phyloP scores from a whole-genome alignment of 2,329 filamentous ascomycete genomes.

The Exophiala alcalophila region DNA sequence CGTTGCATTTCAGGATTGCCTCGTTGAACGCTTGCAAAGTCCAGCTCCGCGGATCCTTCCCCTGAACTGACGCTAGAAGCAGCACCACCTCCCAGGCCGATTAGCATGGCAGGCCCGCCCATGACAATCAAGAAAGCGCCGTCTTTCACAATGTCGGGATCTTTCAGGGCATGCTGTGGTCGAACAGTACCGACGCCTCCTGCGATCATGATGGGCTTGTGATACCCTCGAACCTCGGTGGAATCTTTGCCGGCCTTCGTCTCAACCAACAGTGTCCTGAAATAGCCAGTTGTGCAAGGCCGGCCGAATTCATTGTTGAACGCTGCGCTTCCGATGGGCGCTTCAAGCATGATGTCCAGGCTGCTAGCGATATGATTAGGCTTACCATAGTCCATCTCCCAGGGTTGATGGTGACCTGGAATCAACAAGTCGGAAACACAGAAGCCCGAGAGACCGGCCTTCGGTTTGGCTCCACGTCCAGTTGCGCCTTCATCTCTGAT shows the following conservation, averaged over 20 bases:
- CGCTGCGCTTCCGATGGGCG: constrained; percentile 86
- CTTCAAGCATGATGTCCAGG: constrained; percentile 96
- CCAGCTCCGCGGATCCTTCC: constrained; percentile 84
- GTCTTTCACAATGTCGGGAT: constrained; percentile 71
- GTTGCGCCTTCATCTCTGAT: constrained; percentile 95
- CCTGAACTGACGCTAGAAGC: constrained; percentile 87
- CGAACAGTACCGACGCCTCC: constrained; percentile 91
- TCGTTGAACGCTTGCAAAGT: constrained; percentile 95
- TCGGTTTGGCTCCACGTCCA: constrained; percentile 85
- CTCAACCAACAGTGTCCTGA: constrained; percentile 79
- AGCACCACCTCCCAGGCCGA: constrained; percentile 91
- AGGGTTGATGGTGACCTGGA: constrained; percentile 75
- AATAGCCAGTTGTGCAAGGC: constrained; percentile 83
- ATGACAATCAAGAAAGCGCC: constrained; percentile 92
- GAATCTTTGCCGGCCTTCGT: constrained; percentile 59
- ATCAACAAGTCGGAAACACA: constrained; percentile 93
- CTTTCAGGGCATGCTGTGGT: constrained; percentile 86
- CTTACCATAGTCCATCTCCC: constrained; percentile 81
- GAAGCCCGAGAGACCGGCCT: constrained; percentile 87
- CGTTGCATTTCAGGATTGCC: constrained; percentile 96
- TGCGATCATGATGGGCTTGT: constrained; percentile 98
- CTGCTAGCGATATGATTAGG: constrained; percentile 90
- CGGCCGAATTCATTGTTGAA: constrained; percentile 99
- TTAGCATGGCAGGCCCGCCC: constrained; percentile 94
- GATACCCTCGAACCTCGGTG: constrained; percentile 80